Evolutionary conservation across 2,329 filamentous ascomycete genomes (phyloP).

Genomic region (Arthrobotrys sinensis): DNA sequence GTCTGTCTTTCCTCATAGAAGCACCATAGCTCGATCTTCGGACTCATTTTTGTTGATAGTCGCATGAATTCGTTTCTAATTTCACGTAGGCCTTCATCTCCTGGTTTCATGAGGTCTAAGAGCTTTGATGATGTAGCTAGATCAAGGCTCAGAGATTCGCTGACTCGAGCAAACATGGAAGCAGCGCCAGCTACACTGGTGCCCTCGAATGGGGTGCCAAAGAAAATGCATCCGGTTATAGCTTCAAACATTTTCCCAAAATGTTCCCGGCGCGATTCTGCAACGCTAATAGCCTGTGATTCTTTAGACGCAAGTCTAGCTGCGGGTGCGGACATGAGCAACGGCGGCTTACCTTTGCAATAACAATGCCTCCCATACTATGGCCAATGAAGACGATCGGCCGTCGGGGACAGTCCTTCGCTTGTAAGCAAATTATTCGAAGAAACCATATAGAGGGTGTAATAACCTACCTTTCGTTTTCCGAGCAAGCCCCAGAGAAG

Average conservation of each 20-base stretch:
- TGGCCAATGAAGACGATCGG: slow-evolving; percentile 70
- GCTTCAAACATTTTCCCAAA: slow-evolving; percentile 69
- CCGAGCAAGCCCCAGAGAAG: slow-evolving; percentile 67
- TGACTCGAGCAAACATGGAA: slow-evolving; percentile 67
- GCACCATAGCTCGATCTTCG: slow-evolving; percentile 67
- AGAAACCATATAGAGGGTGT: too few relatives aligned
- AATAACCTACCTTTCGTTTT: slow-evolving; percentile 66
- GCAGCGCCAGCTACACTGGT: slow-evolving; percentile 67
- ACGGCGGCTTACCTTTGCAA: slow-evolving; percentile 67
- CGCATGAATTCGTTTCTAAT: slow-evolving; percentile 68
- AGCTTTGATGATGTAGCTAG: slow-evolving; percentile 67
- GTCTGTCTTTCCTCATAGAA: slow-evolving; percentile 69
- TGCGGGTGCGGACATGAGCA: not conserved
- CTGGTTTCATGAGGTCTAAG: slow-evolving; percentile 68
- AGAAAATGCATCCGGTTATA: slow-evolving; percentile 68
- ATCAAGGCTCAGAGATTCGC: slow-evolving; percentile 65
- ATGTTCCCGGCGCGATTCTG: slow-evolving; percentile 66
- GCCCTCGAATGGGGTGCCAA: slow-evolving; percentile 69
- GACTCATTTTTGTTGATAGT: slow-evolving; percentile 66
- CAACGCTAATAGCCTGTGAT: slow-evolving; percentile 56
- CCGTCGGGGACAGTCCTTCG: slow-evolving; percentile 65
- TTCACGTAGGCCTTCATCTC: slow-evolving; percentile 67
- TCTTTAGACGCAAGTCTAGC: not conserved
- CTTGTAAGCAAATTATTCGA: not conserved
- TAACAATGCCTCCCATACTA: slow-evolving; percentile 69